phyloP scores from a whole-genome alignment of 2,329 filamentous ascomycete species.

The Nothophaeocryptopus gaeumannii region DNA sequence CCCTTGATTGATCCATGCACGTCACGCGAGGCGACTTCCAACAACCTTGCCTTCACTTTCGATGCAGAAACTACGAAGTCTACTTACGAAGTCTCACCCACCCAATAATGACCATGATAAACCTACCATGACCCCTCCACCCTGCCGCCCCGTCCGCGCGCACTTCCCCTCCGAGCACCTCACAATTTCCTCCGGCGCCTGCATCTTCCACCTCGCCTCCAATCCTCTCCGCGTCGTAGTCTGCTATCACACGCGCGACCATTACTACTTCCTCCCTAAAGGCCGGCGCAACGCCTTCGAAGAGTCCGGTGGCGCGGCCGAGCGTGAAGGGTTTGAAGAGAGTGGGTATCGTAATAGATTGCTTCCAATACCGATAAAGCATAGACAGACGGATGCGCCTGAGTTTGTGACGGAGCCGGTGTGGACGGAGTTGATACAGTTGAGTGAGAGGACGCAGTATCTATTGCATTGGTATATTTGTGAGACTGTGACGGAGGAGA shows the following conservation, averaged over 20 bases:
- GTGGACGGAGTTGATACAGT: slow-evolving; percentile 46
- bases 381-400: slow-evolving; percentile 44
- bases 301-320: slow-evolving; percentile 41
- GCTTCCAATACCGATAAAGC: slow-evolving; percentile 44
- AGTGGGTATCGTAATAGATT: slow-evolving; percentile 51
- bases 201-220: slow-evolving; percentile 51
- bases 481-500: slow-evolving; percentile 43
- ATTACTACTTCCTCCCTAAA: slow-evolving; percentile 51
- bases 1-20: too few relatives aligned
- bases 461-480: slow-evolving; percentile 48
- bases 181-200: slow-evolving; percentile 43
- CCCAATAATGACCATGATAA: not conserved
- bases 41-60: too few relatives aligned
- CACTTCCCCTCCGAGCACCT: slow-evolving; percentile 28
- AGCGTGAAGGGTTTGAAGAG: slow-evolving; percentile 52
- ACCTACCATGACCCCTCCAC: slow-evolving; percentile 2
- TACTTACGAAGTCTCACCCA: too few relatives aligned
- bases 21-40: too few relatives aligned
- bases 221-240: slow-evolving; percentile 42
- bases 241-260: slow-evolving; percentile 43
- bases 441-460: slow-evolving; percentile 39
- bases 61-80: too few relatives aligned
- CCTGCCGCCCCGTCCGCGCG: slow-evolving; percentile 25
- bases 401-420: slow-evolving; percentile 44
- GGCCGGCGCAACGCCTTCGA: slow-evolving; percentile 49